Conservation (phyloP, 768 basidiomycete species). For the Lepiota venenata region DNA sequence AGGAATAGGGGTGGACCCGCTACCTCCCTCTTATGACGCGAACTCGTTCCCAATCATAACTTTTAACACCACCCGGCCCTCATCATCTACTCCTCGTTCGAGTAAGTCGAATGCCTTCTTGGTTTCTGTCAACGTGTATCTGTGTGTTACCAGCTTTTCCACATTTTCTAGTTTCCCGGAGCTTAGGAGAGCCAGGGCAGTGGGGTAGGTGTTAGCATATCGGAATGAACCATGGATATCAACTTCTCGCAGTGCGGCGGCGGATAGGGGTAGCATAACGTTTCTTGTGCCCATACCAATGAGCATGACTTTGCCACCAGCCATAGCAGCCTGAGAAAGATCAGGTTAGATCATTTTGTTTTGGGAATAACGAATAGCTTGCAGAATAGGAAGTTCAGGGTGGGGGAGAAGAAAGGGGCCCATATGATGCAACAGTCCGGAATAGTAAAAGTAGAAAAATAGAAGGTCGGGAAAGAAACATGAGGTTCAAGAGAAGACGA, state of each 20-base stretch:
- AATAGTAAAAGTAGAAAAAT: conserved; percentile 4
- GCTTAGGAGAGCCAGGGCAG: conserved; percentile 74
- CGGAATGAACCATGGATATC: conserved; percentile 92
- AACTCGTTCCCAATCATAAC: conserved; percentile 62
- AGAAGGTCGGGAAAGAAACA: neutral
- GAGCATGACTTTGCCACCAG: conserved; percentile 89
- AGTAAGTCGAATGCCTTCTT: conserved; percentile 81
- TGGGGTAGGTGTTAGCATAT: conserved; percentile 87
- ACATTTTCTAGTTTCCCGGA: conserved; percentile 63
- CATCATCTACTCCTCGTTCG: conserved; percentile 69
- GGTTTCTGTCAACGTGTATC: conserved; percentile 61
- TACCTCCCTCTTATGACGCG: neutral
- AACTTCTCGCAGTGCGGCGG: conserved; percentile 84
- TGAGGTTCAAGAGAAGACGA: neutral
- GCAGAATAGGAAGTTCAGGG: conserved; percentile 11
- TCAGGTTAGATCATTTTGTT: neutral
- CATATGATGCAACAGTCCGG: conserved; percentile 2
- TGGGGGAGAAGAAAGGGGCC: neutral
- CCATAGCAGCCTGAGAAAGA: conserved; percentile 60
- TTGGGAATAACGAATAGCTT: conserved; percentile 12
- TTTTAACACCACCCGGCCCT: conserved; percentile 85
- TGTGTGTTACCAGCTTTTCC: conserved; percentile 78
- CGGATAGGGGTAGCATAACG: conserved; percentile 77
- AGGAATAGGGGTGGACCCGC: neutral
- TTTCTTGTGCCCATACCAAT: conserved; percentile 94